phyloP scores from a whole-genome alignment of 805 yeast genomes.

The Wickerhamomyces mucosus region DNA sequence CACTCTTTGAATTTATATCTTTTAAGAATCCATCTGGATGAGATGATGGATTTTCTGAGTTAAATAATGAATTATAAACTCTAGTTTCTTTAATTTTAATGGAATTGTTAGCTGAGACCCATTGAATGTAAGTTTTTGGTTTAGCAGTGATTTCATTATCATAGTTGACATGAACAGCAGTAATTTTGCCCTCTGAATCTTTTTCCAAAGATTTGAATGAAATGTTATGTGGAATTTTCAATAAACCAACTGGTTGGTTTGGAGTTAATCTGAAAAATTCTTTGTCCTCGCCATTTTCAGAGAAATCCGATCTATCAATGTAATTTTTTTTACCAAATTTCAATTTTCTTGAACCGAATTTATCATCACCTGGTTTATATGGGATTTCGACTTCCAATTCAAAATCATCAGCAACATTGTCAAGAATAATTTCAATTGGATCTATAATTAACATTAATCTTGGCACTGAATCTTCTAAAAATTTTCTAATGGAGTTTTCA shows the following conservation, averaged over 20 bases:
- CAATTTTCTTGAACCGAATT: constrained; percentile 65
- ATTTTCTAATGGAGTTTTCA: constrained; percentile 81
- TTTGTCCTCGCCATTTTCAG: constrained; percentile 43
- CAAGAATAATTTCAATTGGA: constrained; percentile 74
- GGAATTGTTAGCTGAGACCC: constrained; percentile 81
- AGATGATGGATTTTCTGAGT: constrained; percentile 82
- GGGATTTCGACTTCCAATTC: constrained; percentile 70
- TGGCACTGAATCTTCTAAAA: constrained; percentile 85
- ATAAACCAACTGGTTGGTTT: constrained; percentile 87
- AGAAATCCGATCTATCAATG: constrained; percentile 85
- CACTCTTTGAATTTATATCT: constrained; percentile 76
- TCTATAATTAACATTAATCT: constrained; percentile 88
- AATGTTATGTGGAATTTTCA: constrained; percentile 82
- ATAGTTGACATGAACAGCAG: constrained; percentile 69
- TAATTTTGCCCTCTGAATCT: constrained; percentile 52
- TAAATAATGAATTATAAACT: constrained; percentile 79
- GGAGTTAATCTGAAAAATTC: constrained; percentile 94
- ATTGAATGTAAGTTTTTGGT: constrained; percentile 95
- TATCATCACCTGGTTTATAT: constrained; percentile 78
- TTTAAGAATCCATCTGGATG: constrained; percentile 83
- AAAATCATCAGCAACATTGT: constrained; percentile 68
- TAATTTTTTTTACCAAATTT: constrained; percentile 70
- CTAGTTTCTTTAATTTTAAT: constrained; percentile 66
- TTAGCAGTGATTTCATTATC: constrained; percentile 46
- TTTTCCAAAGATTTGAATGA: constrained; percentile 60